Evolutionary conservation across 352 stramenopile species (phyloP).

Genomic region (Globisporangium nodosum): DNA sequence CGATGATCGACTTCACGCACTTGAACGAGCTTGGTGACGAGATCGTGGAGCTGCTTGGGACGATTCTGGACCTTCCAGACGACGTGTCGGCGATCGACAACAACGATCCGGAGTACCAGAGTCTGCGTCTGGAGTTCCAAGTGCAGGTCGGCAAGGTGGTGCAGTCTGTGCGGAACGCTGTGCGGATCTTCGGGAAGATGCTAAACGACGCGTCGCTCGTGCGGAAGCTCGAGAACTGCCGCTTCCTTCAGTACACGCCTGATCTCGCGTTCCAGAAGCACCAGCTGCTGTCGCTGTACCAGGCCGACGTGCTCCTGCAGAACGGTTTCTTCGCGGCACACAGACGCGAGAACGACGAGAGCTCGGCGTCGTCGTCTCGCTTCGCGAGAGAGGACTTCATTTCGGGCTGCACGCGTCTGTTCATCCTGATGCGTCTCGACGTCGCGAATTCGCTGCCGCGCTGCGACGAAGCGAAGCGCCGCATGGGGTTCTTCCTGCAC

Average conservation of each 20-base stretch:
- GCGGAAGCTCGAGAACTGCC: constrained; percentile 47
- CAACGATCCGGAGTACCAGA: constrained; percentile 26
- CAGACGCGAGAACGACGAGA: constrained; percentile 20
- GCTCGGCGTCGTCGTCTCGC: constrained; percentile 25
- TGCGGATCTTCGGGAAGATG: constrained; percentile 52
- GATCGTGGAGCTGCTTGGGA: constrained; percentile 65
- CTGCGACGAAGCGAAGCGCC: constrained; percentile 76
- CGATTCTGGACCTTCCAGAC: constrained; percentile 79
- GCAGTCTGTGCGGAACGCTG: constrained; percentile 38
- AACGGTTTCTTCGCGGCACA: constrained; percentile 45
- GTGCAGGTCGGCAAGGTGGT: constrained; percentile 63
- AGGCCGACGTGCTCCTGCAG: constrained; percentile 54
- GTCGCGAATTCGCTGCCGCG: constrained; percentile 66
- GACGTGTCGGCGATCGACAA: constrained; percentile 49
- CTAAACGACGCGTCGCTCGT: constrained; percentile 38
- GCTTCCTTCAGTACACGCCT: constrained; percentile 51
- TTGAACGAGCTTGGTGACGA: constrained; percentile 56
- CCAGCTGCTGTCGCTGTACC: constrained; percentile 63
- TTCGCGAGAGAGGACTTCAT: constrained; percentile 64
- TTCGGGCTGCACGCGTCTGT: constrained; percentile 69
- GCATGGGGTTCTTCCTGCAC: constrained; percentile 86
- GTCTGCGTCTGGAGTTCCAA: constrained; percentile 56
- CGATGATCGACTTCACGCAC: constrained; percentile 53
- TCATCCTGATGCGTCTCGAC: constrained; percentile 74
- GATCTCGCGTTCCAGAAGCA: constrained; percentile 68